A percentile compares a stretch with the other conserved stretches of the same genome.
These are phyloP conservation scores for Telfairia occidentalis DNA, from an alignment of 331 rosid genomes.

Conservation along the genomic window DNA sequence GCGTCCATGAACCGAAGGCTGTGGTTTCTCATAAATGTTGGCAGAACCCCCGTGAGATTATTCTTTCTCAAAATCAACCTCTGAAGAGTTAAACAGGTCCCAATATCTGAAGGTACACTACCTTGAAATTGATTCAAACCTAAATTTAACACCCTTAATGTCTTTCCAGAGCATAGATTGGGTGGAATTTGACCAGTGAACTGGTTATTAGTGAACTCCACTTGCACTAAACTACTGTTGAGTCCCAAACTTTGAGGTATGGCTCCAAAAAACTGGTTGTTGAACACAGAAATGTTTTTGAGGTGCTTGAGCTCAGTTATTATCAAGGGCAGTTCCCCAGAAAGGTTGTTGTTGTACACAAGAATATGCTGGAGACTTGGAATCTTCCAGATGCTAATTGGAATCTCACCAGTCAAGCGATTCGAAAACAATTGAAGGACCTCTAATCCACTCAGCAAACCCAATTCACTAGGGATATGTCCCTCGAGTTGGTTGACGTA, in stretches of 20 bases:
- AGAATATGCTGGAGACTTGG: slow-evolving; percentile 38
- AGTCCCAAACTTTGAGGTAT: slow-evolving; percentile 69
- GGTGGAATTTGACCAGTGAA: slow-evolving; percentile 68
- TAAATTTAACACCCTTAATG: slow-evolving; percentile 28
- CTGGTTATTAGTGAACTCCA: slow-evolving; percentile 53
- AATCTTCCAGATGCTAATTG: slow-evolving; percentile 74
- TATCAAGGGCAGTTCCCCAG: slow-evolving; percentile 58
- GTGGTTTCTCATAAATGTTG: slow-evolving; percentile 28
- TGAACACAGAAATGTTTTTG: slow-evolving; percentile 39
- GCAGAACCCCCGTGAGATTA: slow-evolving; percentile 47
- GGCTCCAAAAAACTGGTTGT: slow-evolving; percentile 64
- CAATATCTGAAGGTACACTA: slow-evolving; percentile 46
- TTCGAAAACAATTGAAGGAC: slow-evolving; percentile 46
- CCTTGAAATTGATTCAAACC: slow-evolving; percentile 60
- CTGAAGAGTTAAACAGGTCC: slow-evolving; percentile 50
- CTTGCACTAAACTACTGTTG: slow-evolving; percentile 42
- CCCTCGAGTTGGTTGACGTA: slow-evolving; percentile 58
- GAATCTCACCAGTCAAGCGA: slow-evolving; percentile 58
- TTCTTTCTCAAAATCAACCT: slow-evolving; percentile 51
- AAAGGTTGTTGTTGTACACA: slow-evolving; percentile 57
- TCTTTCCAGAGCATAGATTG: slow-evolving; percentile 56
- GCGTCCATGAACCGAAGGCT: slow-evolving; percentile 34
- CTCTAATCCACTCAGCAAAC: slow-evolving; percentile 32
- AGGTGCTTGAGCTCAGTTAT: slow-evolving; percentile 58
- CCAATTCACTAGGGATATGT: slow-evolving; percentile 58